Evolutionary conservation across 768 basidiomycete species (phyloP).

Genomic region (Leucocoprinus birnbaumii): DNA sequence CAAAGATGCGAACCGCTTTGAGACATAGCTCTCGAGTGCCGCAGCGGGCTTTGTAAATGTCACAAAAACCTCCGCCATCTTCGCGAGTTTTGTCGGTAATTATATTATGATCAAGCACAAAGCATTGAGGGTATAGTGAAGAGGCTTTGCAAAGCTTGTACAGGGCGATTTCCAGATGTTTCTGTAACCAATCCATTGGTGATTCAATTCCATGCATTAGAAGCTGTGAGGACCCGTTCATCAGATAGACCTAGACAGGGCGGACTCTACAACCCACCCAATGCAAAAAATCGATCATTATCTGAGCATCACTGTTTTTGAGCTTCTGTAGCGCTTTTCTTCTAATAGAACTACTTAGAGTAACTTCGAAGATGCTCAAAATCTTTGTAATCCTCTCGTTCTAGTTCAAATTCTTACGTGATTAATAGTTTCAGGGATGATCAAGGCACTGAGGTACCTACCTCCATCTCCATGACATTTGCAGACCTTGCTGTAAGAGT

Average conservation of each 20-base stretch:
- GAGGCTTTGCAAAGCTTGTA: slow-evolving; percentile 20
- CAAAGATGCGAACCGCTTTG: slow-evolving; percentile 23
- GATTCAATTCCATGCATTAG: too few relatives aligned
- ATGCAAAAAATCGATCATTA: slow-evolving; percentile 2
- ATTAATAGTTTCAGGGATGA: too few relatives aligned
- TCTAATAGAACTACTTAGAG: too few relatives aligned
- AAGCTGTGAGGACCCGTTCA: too few relatives aligned
- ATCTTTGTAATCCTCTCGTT: too few relatives aligned
- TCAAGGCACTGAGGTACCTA: too few relatives aligned
- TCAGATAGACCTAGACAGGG: not conserved
- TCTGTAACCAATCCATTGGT: too few relatives aligned
- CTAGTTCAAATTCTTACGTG: too few relatives aligned
- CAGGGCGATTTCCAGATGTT: not conserved
- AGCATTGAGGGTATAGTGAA: slow-evolving; percentile 24
- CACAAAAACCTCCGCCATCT: slow-evolving; percentile 23
- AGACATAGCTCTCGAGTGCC: slow-evolving; percentile 18
- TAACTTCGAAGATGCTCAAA: too few relatives aligned
- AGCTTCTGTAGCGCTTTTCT: not conserved
- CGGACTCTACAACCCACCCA: not conserved
- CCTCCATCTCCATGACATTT: too few relatives aligned
- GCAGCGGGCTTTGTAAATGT: slow-evolving; percentile 23
- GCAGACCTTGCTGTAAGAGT: too few relatives aligned
- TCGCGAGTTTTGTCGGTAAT: slow-evolving; percentile 13
- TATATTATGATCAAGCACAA: slow-evolving; percentile 17
- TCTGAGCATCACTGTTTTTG: not conserved